Evolutionary conservation across 73 alveolate genomes (phyloP), one percentile per base, ranked within the genome.

Genomic region (Paramecium pentaurelia): DNA sequence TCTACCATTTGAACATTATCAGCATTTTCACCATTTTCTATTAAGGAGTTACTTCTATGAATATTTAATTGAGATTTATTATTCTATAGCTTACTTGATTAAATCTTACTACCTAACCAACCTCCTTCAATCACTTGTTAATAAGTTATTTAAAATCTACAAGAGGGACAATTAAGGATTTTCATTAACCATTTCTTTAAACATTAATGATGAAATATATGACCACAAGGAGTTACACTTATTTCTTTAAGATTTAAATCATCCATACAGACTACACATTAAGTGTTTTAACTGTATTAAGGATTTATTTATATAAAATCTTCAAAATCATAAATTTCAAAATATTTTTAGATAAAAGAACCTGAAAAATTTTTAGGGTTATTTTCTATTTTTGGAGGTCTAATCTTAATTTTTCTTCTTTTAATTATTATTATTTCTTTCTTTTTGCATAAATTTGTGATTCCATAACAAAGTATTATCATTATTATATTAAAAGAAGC

Each of bases 111-210:
- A 25, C 84, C 84, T 14, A 28, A 12, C 84, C 84, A 64, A 9
- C 84, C 84, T 11, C 84, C 84, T 8, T 64, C 25, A 8, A 64
- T 28, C 12, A 64, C 84, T 34, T 32, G 8, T 36, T 75, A 34
- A 75, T 42, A 75, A 36, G 22, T 12, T 6, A 75, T 75, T 6
- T 38, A 58, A 89, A 71, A 71, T 89, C 94, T 89, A 45, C 94
- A 89, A 47, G 60, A 58, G 2, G 94, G 94, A 16, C 94, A 89
- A 34, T 70, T 71, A 20, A 51, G 25, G 14, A 37, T 32, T 45
- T 73, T 89, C 84, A 71, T 71, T 47, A 89, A 60, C 94, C 94
- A 89, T 71, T 44, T 25, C 47, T 47, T 89, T 20, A 89, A 20
- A 49, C 94, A 89, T 16, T 71, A 47, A 27, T 60, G 84, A 49